Base-by-base conservation (phyloP, 1,284 basidiomycete genomes). In the Rhodofomes roseus region DNA sequence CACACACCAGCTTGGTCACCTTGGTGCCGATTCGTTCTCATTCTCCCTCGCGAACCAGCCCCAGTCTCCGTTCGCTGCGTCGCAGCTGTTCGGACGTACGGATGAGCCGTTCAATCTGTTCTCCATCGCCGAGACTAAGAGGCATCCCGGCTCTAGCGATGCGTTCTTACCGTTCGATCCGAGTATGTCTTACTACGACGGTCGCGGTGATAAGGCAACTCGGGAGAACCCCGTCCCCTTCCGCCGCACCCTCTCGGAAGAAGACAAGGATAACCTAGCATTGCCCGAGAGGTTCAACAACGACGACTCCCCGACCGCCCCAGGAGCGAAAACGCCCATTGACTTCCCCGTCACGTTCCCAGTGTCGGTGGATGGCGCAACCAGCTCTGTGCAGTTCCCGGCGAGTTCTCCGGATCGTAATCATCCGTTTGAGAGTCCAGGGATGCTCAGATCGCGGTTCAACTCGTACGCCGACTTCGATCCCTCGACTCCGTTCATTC, bases 51-150 rank as follows among this genome's bases (percentile, higher is more conserved):
- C 77, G 5, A 77, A 79, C 66, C 84, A 87, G 66, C 82, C 90
- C 23, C 88, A 92, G 67, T 94, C 93, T 0, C 93, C 93, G 0
- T 96, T 93, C 66, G 87, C 93, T n/a, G 89, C 92, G 1, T 90
- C 90, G 14, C 91, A 95, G 63, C 77, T 95, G 1, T 94, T 95
- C 69, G 83, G 87, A 31, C 83, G 83, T 36, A 83, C 83, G 0
- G 86, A 90, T 55, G 90, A 92, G 62, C 85, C 88, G 0, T 90
- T 89, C 70, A 89, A 83, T 68, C 71, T 92, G 7, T 92, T 89
- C 71, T 90, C 90, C 3, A 91, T 92, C 62, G 87, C 89, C 2
- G 89, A 91, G 70, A 87, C 83, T 1, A 85, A 81, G 64, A 75
- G 82, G 54, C 66, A 78, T 12, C 80, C 82, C 29, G 78, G 79